Conservation (phyloP, 2,329 filamentous ascomycete genomes). For the Aureobasidium sp. region DNA sequence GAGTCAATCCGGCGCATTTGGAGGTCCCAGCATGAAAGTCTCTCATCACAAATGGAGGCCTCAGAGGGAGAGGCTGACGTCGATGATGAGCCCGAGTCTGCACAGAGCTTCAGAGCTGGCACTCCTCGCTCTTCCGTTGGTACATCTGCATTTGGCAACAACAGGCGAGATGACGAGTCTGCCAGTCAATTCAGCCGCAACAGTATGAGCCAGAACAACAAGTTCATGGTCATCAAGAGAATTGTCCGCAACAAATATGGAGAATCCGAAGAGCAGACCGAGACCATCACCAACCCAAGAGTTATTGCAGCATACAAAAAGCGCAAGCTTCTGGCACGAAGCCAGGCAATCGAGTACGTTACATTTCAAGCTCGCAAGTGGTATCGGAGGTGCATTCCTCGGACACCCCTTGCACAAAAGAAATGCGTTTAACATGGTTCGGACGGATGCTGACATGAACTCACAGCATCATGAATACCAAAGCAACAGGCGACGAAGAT, state of each 20-base stretch:
- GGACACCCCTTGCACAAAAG: not conserved
- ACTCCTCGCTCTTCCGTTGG: conserved; percentile 62
- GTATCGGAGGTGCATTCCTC: not conserved
- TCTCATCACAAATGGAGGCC: conserved; percentile 66
- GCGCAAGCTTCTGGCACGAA: conserved; percentile 62
- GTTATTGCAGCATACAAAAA: conserved; percentile 87
- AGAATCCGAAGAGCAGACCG: conserved; percentile 15
- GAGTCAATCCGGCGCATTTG: conserved; percentile 87
- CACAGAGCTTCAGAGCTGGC: conserved; percentile 36
- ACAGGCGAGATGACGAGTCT: conserved; percentile 69
- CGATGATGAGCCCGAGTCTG: conserved; percentile 42
- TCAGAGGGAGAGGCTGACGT: conserved; percentile 67
- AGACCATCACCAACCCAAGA: conserved; percentile 54
- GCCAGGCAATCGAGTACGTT: conserved; percentile 66
- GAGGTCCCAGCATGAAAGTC: conserved; percentile 74
- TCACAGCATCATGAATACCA: conserved; percentile 50
- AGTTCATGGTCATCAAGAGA: conserved; percentile 66
- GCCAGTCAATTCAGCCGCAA: conserved; percentile 44
- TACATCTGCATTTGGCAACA: conserved; percentile 41
- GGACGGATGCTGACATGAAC: conserved; percentile 22
- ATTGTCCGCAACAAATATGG: conserved; percentile 57
- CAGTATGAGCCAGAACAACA: conserved; percentile 52
- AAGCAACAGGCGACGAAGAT: conserved; percentile 60
- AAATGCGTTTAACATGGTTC: not conserved
- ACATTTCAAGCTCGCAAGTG: not conserved